Base-by-base conservation (phyloP, 2,329 filamentous ascomycete species). In the Fusarium agapanthi region DNA sequence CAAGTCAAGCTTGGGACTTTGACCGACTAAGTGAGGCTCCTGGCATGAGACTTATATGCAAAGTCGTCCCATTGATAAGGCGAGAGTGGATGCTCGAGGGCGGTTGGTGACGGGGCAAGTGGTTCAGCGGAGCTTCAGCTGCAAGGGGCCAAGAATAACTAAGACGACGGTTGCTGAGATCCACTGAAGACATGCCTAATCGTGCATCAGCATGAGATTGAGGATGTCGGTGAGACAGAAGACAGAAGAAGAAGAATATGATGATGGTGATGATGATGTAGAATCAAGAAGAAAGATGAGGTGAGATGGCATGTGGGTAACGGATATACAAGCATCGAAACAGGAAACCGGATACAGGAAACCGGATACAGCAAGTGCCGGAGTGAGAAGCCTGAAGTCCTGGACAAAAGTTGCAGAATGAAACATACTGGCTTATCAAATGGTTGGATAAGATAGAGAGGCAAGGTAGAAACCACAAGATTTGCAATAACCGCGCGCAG, bases 361-460 rank as follows among this genome's bases (percentile, higher is more conserved):
- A 44, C 26, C n/a, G 24, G 54, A 26, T 38, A 22, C 15, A 62
- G 24, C 18, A 65, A 50, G 37, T 24, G 20, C 37, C 26, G 22
- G 38, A 51, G 50, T 15, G 40, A 40, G 34, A 50, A 50, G 30
- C 12, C 13, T 30, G 24, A 44, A 58, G 40, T 16, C 28, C 18
- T 18, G 16, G 24, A 56, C 18, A 30, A 51, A 38, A 41, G 28
- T 32, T 38, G 38, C 22, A n/a, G 37, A n/a, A 38, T 50, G 37
- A 38, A 47, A 40, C 32, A 54, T 37, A n/a, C 44, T 48, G 44
- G 66, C 66, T 69, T 69, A 69, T 53, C 30, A 64, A 67, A 79
- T 72, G 72, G 43, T 79, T 79, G 71, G 72, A 72, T 78, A 80
- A 80, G 73, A 74, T 47, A 18, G 30, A 28, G 35, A 41, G 15